Conservation (phyloP, 306 rosid genomes). For the Echinosophora koreensis region DNA sequence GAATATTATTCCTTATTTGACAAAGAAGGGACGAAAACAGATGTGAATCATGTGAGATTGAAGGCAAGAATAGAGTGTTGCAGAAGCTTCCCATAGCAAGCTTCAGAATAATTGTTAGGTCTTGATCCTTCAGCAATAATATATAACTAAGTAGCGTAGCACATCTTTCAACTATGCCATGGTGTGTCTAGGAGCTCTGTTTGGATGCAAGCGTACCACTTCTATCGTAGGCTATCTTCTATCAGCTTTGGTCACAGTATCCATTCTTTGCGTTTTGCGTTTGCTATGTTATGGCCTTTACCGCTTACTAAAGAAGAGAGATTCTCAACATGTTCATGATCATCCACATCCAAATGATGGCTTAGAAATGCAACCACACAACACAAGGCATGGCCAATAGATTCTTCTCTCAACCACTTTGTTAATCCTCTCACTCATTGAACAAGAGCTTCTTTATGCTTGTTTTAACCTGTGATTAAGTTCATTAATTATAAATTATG, state of each 20-base stretch:
- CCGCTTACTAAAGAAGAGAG: constrained; percentile 38
- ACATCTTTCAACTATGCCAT: constrained; percentile 26
- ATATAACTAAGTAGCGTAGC: neutral
- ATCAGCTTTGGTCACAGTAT: constrained; percentile 45
- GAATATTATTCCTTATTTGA: constrained; percentile 42
- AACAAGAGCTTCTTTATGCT: neutral
- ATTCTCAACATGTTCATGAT: neutral
- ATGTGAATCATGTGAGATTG: neutral
- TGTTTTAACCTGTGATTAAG: neutral
- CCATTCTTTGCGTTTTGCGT: constrained; percentile 49
- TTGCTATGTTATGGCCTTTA: constrained; percentile 47
- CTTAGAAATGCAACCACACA: constrained; percentile 42
- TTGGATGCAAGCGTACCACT: constrained; percentile 57
- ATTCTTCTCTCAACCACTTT: neutral
- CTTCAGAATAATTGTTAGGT: neutral
- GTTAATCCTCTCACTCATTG: constrained; percentile 1
- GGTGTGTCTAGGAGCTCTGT: constrained; percentile 58
- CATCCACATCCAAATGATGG: constrained; percentile 38
- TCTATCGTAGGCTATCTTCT: constrained; percentile 48
- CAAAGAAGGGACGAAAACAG: constrained; percentile 35
- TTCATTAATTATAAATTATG: neutral
- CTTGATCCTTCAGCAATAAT: constrained; percentile 1
- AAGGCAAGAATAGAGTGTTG: constrained; percentile 46
- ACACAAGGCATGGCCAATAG: constrained; percentile 23
- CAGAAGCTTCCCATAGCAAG: neutral